Conservation (phyloP, 2,329 filamentous ascomycete genomes). For the Lasiodiplodia theobromae region DNA sequence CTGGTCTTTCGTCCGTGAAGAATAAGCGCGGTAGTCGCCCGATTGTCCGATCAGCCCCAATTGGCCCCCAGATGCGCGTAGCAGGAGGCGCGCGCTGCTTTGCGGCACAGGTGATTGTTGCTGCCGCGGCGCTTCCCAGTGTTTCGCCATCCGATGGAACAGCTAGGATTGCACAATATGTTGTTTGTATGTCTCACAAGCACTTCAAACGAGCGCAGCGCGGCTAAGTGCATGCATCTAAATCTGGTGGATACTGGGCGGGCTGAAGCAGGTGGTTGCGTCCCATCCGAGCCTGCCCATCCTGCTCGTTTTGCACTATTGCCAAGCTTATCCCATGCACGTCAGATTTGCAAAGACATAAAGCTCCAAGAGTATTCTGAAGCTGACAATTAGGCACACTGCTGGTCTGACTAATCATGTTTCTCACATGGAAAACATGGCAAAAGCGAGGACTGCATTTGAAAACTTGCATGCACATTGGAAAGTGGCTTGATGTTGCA, state of each 20-base stretch:
- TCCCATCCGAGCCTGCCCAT: neutral
- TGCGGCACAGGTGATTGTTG: neutral
- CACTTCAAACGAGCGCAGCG: neutral
- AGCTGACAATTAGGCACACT: neutral
- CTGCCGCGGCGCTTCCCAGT: neutral
- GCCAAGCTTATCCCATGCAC: conserved; percentile 8
- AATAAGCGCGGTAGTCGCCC: conserved; percentile 13
- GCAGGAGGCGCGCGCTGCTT: neutral
- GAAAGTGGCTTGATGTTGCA: neutral
- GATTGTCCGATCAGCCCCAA: neutral
- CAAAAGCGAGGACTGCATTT: neutral
- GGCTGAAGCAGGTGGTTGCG: neutral
- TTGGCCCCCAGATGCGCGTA: conserved; percentile 10
- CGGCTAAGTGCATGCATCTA: conserved; percentile 7
- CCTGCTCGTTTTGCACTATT: neutral
- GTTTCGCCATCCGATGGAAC: neutral
- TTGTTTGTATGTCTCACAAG: conserved; percentile 6
- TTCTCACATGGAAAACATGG: neutral
- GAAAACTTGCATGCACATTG: neutral
- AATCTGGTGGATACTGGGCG: neutral
- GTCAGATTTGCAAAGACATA: neutral
- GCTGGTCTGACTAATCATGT: neutral
- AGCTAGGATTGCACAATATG: neutral
- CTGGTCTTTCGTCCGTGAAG: conserved; percentile 9
- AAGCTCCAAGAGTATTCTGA: neutral